Base-by-base conservation (phyloP, 1,284 basidiomycete genomes). In the Naganishia sp. region DNA sequence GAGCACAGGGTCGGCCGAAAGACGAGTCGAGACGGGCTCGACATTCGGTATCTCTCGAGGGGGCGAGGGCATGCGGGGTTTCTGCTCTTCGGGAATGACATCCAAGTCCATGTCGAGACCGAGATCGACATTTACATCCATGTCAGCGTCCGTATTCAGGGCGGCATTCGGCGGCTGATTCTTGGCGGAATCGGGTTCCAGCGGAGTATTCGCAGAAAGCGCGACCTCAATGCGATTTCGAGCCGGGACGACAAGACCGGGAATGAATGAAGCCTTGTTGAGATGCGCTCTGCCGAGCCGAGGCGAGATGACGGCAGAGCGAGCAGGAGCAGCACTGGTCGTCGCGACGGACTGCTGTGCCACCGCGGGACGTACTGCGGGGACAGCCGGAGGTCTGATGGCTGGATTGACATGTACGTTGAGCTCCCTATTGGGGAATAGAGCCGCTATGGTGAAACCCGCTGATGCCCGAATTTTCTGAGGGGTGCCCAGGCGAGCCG, bases 391-490 rank as follows among this genome's bases (percentile, higher is more conserved):
- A 43, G 59, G 36, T 39, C 39, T 36, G 6, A 61, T 28, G 3
- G 44, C 23, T 28, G 59, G 48, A 48, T 61, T 61, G 48, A 61
- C 49, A 28, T 52, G 59, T 4, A 61, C 23, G 28, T 61, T 61
- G 48, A 61, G 28, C 23, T 61, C 59, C 39, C n/a, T 61, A 15
- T 36, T 52, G 9, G 59, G 59, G n/a, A 61, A 61, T 48, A 61
- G 15, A 15, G 59, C 59, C 18, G 59, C 59, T 25, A 61, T 42
- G 9, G 59, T 61, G 39, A 61, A 61, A 1, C 59, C 59, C 9
- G 48, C 49, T n/a, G 59, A 61, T 6, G 28, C 36, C 13, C 49
- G 59, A 28, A 61, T 61, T 3, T n/a, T 39, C 25, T 39, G 21
- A 7, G 59, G 59, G 2, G 59, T 61, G 36, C 49, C 45, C 33